Conservation (phyloP, 2,329 filamentous ascomycete species). For the Rhexocercosporidium sp. region DNA sequence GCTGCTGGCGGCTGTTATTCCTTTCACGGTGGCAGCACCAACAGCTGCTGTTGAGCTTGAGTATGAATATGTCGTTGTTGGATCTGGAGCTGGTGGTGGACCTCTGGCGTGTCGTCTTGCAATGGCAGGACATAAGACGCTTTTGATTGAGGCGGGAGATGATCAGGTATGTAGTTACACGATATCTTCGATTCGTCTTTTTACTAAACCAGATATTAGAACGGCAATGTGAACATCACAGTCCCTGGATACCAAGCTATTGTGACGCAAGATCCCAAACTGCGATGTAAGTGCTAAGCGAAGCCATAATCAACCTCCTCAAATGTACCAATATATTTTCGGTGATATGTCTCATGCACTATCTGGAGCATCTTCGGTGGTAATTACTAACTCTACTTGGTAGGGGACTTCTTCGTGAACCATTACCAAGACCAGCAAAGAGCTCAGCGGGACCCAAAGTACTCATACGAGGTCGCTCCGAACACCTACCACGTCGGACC, state of each 20-base stretch:
- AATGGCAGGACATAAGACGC: constrained; percentile 54
- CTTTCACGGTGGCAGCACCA: neutral
- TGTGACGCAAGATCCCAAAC: constrained; percentile 52
- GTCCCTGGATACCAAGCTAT: constrained; percentile 54
- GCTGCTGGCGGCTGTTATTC: neutral
- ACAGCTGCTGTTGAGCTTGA: constrained; percentile 12
- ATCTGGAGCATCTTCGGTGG: too few species aligned
- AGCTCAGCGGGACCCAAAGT: constrained; percentile 26
- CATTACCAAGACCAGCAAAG: constrained; percentile 29
- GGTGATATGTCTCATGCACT: too few species aligned
- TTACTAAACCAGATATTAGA: neutral
- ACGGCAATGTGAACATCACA: constrained; percentile 33
- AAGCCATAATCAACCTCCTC: too few species aligned
- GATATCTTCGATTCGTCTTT: neutral
- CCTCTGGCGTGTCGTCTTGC: constrained; percentile 57
- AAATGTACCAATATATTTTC: too few species aligned
- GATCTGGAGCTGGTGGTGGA: constrained; percentile 56
- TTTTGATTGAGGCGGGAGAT: constrained; percentile 59
- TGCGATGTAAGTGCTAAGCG: too few species aligned
- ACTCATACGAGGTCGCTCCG: constrained; percentile 43
- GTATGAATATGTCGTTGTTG: constrained; percentile 62
- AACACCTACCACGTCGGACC: constrained; percentile 34
- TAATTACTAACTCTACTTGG: too few species aligned
- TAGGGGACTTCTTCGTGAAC: constrained; percentile 52
- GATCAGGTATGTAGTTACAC: constrained; percentile 47